A percentile compares a stretch with the other conserved stretches of the same genome.
phyloP scores from a whole-genome alignment of 257 asterid genomes.

The Salvia splendens region DNA sequence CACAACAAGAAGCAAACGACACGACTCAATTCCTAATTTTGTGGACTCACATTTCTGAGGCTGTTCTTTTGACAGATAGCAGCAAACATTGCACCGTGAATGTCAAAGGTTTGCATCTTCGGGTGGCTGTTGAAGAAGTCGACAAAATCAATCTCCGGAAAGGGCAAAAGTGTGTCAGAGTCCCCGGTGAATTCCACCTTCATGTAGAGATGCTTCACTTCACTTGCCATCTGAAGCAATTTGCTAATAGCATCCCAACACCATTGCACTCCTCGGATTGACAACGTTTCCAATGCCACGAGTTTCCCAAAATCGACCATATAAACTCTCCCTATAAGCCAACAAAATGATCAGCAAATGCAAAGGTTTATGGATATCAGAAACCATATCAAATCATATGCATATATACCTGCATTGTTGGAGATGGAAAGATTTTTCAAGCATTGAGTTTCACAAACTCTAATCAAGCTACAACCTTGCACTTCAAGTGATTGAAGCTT shows the following conservation, averaged over 20 bases:
- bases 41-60: constrained; percentile 73
- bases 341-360: constrained; percentile 5
- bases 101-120: constrained; percentile 74
- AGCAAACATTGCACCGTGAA: constrained; percentile 98
- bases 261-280: constrained; percentile 93
- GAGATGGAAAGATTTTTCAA: constrained; percentile 69
- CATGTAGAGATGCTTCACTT: constrained; percentile 89
- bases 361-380: constrained; percentile 12
- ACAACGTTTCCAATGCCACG: constrained; percentile 65
- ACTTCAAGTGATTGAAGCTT: constrained; percentile 71
- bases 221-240: constrained; percentile 80
- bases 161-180: constrained; percentile 65
- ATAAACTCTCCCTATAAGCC: constrained; percentile 63
- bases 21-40: neutral
- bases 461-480: constrained; percentile 85
- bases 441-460: constrained; percentile 58
- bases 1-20: neutral
- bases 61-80: constrained; percentile 96
- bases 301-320: constrained; percentile 80
- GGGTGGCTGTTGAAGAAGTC: constrained; percentile 93
- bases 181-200: constrained; percentile 95
- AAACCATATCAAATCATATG: neutral
- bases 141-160: constrained; percentile 85
- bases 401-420: constrained; percentile 68
- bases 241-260: constrained; percentile 82